These are phyloP conservation scores for Senna tora DNA, from an alignment of 306 rosid species.

Conservation along the genomic window DNA sequence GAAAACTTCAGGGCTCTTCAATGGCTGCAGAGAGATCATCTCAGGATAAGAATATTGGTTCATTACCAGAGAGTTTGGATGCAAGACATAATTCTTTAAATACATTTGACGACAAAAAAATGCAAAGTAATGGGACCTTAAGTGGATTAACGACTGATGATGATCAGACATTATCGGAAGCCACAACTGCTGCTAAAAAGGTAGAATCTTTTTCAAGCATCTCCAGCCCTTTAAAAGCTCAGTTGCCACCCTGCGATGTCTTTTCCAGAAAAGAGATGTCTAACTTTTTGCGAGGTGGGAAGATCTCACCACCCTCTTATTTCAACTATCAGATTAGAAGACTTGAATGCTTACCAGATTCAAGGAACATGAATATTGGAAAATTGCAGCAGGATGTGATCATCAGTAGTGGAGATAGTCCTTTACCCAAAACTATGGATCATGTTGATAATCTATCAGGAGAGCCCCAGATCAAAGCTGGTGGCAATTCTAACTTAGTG, in stretches of 20 bases:
- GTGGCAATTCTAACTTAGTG: slow-evolving; percentile 42
- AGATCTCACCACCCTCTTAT: slow-evolving; percentile 62
- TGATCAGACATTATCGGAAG: slow-evolving; percentile 44
- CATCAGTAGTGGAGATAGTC: slow-evolving; percentile 35
- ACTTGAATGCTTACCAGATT: slow-evolving; percentile 45
- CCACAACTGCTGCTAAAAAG: slow-evolving; percentile 44
- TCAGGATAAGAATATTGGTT: slow-evolving; percentile 42
- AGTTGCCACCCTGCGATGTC: slow-evolving; percentile 76
- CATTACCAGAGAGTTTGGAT: slow-evolving; percentile 43
- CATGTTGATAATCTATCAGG: slow-evolving; percentile 42
- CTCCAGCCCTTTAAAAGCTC: slow-evolving; percentile 76
- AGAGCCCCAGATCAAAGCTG: slow-evolving; percentile 43
- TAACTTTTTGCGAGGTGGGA: slow-evolving; percentile 59
- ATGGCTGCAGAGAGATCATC: slow-evolving; percentile 39
- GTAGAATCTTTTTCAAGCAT: slow-evolving; percentile 45
- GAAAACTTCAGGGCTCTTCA: slow-evolving; percentile 45
- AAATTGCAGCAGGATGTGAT: slow-evolving; percentile 35
- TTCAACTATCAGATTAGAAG: slow-evolving; percentile 52
- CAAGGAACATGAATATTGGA: slow-evolving; percentile 44
- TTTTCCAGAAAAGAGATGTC: slow-evolving; percentile 82
- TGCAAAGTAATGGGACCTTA: slow-evolving; percentile 41
- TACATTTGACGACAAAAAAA: slow-evolving; percentile 33
- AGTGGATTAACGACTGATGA: slow-evolving; percentile 43
- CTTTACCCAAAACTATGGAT: slow-evolving; percentile 39
- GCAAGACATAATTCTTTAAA: slow-evolving; percentile 42